Evolutionary conservation across 805 yeast genomes (phyloP).

Genomic region (Wickerhamomyces ciferrii): DNA sequence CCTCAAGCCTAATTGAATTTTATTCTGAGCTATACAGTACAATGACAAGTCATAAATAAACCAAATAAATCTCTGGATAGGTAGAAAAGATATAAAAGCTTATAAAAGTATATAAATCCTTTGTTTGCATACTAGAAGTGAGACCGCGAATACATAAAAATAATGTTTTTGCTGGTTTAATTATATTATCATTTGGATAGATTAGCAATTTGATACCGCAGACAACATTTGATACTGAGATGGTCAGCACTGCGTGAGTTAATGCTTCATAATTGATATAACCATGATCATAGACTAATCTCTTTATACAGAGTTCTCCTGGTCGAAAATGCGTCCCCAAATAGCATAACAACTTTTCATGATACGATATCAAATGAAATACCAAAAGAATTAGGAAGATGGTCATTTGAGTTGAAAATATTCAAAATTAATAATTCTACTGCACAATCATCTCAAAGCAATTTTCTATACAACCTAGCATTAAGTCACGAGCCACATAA

Average conservation of each 20-base stretch:
- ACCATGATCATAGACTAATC: not conserved
- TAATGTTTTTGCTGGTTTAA: no score
- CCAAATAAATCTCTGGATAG: no score
- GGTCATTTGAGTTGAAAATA: constrained; percentile 67
- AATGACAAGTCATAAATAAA: no score
- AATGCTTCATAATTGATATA: not conserved
- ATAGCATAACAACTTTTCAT: constrained; percentile 62
- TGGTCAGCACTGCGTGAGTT: constrained; percentile 5
- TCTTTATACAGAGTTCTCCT: constrained; percentile 27
- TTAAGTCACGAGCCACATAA: constrained; percentile 13
- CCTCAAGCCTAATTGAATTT: no score
- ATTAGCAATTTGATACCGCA: no score
- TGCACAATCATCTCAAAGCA: constrained; percentile 25
- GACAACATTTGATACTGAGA: no score
- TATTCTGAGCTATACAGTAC: no score
- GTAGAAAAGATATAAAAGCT: no score
- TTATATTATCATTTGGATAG: no score
- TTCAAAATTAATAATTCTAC: constrained; percentile 54
- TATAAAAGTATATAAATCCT: no score
- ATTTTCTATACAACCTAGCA: constrained; percentile 9
- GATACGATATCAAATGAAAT: constrained; percentile 65
- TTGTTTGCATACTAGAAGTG: no score
- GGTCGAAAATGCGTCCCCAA: constrained; percentile 44
- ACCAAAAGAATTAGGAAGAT: constrained; percentile 55
- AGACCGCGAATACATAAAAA: no score